Percentiles rank a stretch among this genome's conserved stretches.
Conservation (phyloP, 1,139 yeast genomes). For the Magnusiomyces paraingens region DNA sequence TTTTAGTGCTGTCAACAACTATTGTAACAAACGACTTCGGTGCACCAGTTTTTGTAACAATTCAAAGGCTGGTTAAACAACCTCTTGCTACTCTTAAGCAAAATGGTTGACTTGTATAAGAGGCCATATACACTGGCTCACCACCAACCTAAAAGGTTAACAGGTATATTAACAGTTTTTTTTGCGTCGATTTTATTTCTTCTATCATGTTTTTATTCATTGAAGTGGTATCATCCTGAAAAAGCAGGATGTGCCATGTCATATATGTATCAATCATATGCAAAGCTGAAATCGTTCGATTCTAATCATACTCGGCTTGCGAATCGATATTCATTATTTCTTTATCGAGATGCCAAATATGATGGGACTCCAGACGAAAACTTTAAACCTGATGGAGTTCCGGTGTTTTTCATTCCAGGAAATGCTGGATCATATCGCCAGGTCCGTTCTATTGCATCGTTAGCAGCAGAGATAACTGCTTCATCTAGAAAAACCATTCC, state of each 20-base stretch:
- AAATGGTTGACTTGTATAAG: too few species aligned
- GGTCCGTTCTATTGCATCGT: conserved; percentile 83
- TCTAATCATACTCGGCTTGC: conserved; percentile 65
- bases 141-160: too few species aligned
- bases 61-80: too few species aligned
- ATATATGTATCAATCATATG: conserved; percentile 21
- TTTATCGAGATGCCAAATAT: conserved; percentile 65
- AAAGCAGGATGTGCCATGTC: conserved; percentile 19
- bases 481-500: conserved; percentile 4
- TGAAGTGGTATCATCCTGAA: conserved; percentile 16
- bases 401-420: conserved; percentile 91
- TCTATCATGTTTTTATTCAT: conserved; percentile 13
- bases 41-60: too few species aligned
- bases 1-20: too few species aligned
- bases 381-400: conserved; percentile 57
- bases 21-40: too few species aligned
- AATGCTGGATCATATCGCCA: conserved; percentile 94
- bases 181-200: conserved; percentile 3
- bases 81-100: too few species aligned
- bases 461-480: conserved; percentile 35
- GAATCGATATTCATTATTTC: conserved; percentile 67
- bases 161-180: background rate
- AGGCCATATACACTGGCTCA: too few species aligned
- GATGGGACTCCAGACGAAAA: conserved; percentile 32
- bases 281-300: conserved; percentile 62